Base-by-base conservation (phyloP, 2,329 filamentous ascomycete species). In the Verticillium dahliae region DNA sequence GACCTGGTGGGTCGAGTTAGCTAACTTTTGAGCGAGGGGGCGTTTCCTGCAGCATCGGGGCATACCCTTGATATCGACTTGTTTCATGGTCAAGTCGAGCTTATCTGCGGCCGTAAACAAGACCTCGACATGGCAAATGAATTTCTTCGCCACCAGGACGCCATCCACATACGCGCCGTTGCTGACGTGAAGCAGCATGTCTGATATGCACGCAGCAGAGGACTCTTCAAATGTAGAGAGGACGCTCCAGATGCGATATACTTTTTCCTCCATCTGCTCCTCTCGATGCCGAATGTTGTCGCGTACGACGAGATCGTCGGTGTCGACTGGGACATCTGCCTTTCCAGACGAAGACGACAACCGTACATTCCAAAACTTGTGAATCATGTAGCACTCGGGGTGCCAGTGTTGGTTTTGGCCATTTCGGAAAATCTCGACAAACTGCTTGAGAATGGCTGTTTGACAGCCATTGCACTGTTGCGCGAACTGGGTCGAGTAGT, bases 301-400 rank as follows among this genome's bases (percentile, higher is more conserved):
- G 59, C 92, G 89, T 65, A 89, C 85, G 65, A 89, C 85, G 56
- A 77, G 73, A 60, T 85, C 82, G 60, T 81, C 78, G 11, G 74
- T 72, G 59, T 81, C 76, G n/a, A 76, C 72, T 22, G 74, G 66
- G 35, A 74, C 75, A 61, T 81, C 77, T 39, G 80, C 71, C 11
- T 76, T 72, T 62, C 87, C 81, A 50, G 83, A 81, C 11, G 84
- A 81, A 33, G 87, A 83, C 11, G 87, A 86, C 41, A 99, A 81
- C 59, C 95, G 88, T 63, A 99, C 95, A 72, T 98, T 99, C 95
- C 95, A 99, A 76, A 98, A 99, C 72, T 99, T 99, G 79, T 99
- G 95, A 65, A 99, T 99, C 95, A 99, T 99, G 76, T 99, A 99
- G 76, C 95, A 99, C 76, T 99, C 95, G 1, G 95, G 95, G 73